Base-by-base conservation (phyloP, 2,329 filamentous ascomycete genomes). In the Aspergillus nomiae region DNA sequence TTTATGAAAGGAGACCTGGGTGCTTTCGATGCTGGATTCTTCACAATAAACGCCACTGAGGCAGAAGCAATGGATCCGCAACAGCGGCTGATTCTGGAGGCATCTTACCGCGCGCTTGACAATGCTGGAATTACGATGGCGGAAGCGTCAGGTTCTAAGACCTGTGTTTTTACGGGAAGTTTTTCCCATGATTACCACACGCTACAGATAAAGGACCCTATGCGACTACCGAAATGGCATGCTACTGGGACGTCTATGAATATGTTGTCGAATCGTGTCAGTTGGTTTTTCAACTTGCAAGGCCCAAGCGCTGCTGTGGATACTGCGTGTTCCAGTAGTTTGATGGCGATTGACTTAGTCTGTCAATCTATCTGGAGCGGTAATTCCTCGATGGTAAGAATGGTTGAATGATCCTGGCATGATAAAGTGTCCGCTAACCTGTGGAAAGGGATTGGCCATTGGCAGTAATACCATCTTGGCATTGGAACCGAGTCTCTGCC, bases 21-120 rank as follows among this genome's bases (percentile, higher is more conserved):
- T 2, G 26, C 45, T 2, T 78, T 78, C 46, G 77, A 79, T 62
- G 69, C 71, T 1, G 58, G 64, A 0, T 78, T 79, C 58, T 78
- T 75, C 61, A 62, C 64, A 10, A 73, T 76, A 11, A 63, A 51
- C 1, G 60, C 71, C 2, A 58, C 59, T 0, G 75, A 76, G 56
- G 72, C 70, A 3, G 62, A 66, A 5, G 60, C 71, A 4, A 74
- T 77, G 51, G 75, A 77, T 58, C 75, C 75, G 4, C 73, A 75
- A 45, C 73, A 77, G 46, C 66, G 75, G 12, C 46, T 76, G 2
- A 58, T 71, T 4, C 46, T 77, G 11, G 75, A 77, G 57, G 65
- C 67, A 1, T 63, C 68, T 1, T 77, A 73, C 30, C 70, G 73
- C 24, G 66, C 70, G 1, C 61, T 77, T 0, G 71, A 73, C 45